Base-by-base conservation (phyloP, 148 eudicot species). In the Chenopodium berlandieri region DNA sequence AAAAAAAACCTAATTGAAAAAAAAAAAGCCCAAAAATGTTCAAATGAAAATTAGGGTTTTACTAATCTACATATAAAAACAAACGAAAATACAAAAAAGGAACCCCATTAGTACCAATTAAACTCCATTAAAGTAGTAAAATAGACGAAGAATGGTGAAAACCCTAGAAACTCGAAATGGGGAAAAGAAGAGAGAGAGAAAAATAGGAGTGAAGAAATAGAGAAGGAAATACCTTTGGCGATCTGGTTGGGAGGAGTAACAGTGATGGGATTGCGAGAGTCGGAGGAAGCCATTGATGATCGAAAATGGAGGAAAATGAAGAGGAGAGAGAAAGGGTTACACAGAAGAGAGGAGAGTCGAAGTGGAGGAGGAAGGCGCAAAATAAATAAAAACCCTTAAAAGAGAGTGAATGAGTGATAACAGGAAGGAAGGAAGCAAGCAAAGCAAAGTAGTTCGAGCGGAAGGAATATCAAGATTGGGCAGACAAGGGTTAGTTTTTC, bases 261-360 rank as follows among this genome's bases (percentile, higher is more conserved):
- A 13, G 87, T 75, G 71, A 79, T 84, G 60, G 75, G 82, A 34
- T 64, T 76, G 88, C 89, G 94, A 81, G 92, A 81, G 78, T 87
- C 89, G 74, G 89, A 79, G 73, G 83, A 82, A 30, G 94, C 97
- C 97, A 92, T 92, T 75, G 94, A 75, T 87, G 91, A 88, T 84
- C 83, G 82, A 68, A 40, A 52, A 52, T 52, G 85, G 80, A 48
- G 25, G 75, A 63, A 84, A 78, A 81, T 30, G 69, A 73, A 54
- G 73, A 47, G 6, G 63, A 58, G 63, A 58, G 63, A 58, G 20
- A 37, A 20, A 25, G 17, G 27, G 7, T 78, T n/a, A 19, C 47
- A 27, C 27, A 27, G 27, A 27, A 27, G 27, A 27, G 27, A 32
- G 20, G 76, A 20, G 68, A 54, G 67, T 72, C 63, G 63, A 34